These are phyloP conservation scores for Hypoxylon sp. DNA, from an alignment of 2,329 filamentous ascomycete genomes.

Conservation along the genomic window DNA sequence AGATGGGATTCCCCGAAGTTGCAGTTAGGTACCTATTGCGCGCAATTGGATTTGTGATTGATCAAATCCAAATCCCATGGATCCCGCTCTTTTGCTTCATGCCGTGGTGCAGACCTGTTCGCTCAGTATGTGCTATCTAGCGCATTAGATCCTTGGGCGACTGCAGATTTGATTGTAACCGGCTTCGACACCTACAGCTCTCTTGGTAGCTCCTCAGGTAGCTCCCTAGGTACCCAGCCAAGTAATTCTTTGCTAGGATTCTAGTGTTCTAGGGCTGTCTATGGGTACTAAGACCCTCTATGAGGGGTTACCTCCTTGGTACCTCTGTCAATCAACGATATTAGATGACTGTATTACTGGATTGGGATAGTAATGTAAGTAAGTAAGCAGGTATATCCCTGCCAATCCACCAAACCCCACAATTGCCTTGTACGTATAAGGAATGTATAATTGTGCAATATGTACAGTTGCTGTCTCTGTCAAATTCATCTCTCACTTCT, in stretches of 20 bases:
- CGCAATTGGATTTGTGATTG: constrained; percentile 22
- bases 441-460: constrained; percentile 1
- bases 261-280: constrained; percentile 20
- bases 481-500: constrained; percentile 28
- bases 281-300: constrained; percentile 3
- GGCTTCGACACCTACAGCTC: neutral
- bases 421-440: constrained; percentile 10
- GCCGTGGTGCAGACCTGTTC: constrained; percentile 5
- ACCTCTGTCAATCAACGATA: constrained; percentile 11
- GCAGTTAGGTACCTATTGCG: constrained; percentile 14
- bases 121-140: constrained; percentile 13
- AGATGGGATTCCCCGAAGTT: constrained; percentile 44
- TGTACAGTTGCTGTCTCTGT: constrained; percentile 22
- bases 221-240: constrained; percentile 16
- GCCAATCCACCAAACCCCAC: constrained; percentile 30
- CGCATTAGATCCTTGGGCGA: constrained; percentile 11
- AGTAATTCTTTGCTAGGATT: constrained; percentile 16
- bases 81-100: constrained; percentile 6
- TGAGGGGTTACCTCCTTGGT: constrained; percentile 11
- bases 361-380: constrained; percentile 26
- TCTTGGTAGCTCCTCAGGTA: constrained; percentile 7
- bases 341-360: constrained; percentile 20
- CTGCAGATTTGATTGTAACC: neutral
- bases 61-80: constrained; percentile 30
- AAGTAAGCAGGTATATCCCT: constrained; percentile 24